A percentile compares a stretch with the other conserved stretches of the same genome.
These are phyloP conservation scores for Tephrocybe sp. DNA, from an alignment of 768 basidiomycete species.

Conservation along the genomic window DNA sequence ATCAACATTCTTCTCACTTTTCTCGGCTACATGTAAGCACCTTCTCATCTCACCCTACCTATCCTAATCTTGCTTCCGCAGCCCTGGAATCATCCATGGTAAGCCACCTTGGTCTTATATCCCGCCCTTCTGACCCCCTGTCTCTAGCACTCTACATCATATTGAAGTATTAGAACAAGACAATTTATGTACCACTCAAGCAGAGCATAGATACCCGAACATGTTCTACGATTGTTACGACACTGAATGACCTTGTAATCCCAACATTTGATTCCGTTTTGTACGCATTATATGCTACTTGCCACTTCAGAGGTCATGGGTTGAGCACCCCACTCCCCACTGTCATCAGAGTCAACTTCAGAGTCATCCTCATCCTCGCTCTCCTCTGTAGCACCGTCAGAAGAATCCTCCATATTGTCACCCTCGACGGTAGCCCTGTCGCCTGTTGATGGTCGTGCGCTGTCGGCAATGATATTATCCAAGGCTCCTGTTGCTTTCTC, in stretches of 20 bases:
- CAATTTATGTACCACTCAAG: slow-evolving; percentile 2
- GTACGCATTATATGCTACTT: no score
- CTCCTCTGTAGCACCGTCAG: slow-evolving; percentile 16
- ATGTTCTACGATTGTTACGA: slow-evolving; percentile 1
- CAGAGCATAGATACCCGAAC: slow-evolving; percentile 14
- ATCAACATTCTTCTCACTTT: slow-evolving; percentile 84
- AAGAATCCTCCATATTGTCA: slow-evolving; percentile 8
- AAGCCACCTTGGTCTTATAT: slow-evolving; percentile 11
- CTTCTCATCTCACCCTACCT: not conserved
- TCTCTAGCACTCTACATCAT: slow-evolving; percentile 75
- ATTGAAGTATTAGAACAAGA: slow-evolving; percentile 57
- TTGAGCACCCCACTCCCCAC: not conserved
- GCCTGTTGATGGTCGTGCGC: no score
- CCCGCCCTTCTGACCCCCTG: slow-evolving; percentile 12
- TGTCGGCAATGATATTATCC: no score
- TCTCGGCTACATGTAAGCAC: slow-evolving; percentile 72
- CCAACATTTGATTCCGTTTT: not conserved
- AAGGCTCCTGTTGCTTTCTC: no score
- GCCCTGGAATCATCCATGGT: slow-evolving; percentile 80
- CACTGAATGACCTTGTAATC: not conserved
- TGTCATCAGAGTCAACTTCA: slow-evolving; percentile 2
- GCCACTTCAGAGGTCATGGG: not conserved
- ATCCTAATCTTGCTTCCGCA: slow-evolving; percentile 26
- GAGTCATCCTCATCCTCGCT: slow-evolving; percentile 27
- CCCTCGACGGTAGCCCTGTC: slow-evolving; percentile 16